Conservation (phyloP, 2,329 filamentous ascomycete species). For the Pleoardoris graminearum region DNA sequence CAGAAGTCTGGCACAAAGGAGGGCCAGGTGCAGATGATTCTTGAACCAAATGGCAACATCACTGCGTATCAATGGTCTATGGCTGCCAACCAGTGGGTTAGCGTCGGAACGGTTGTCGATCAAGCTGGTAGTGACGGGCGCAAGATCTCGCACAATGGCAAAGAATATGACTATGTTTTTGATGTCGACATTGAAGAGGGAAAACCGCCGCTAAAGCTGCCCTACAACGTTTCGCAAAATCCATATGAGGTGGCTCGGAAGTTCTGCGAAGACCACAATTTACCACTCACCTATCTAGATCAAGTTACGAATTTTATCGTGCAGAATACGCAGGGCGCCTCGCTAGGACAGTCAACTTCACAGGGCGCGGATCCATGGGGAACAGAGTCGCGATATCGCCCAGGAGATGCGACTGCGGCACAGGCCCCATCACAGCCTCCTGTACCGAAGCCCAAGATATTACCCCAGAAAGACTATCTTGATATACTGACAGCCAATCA, state of each 20-base stretch:
- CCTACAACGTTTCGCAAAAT: slow-evolving; percentile 90
- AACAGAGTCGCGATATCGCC: slow-evolving; percentile 75
- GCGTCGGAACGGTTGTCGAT: slow-evolving; percentile 93
- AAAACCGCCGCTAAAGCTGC: slow-evolving; percentile 88
- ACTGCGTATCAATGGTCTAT: slow-evolving; percentile 88
- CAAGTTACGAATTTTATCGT: slow-evolving; percentile 92
- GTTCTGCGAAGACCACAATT: slow-evolving; percentile 86
- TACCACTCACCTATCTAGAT: slow-evolving; percentile 85
- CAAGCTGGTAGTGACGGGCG: slow-evolving; percentile 76
- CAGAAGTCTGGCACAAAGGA: slow-evolving; percentile 90
- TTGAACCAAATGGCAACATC: slow-evolving; percentile 76
- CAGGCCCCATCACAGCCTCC: slow-evolving; percentile 39
- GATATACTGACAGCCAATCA: slow-evolving; percentile 74
- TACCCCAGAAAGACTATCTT: slow-evolving; percentile 81
- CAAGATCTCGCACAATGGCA: slow-evolving; percentile 68
- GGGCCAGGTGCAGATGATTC: slow-evolving; percentile 91
- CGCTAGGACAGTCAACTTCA: slow-evolving; percentile 64
- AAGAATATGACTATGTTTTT: slow-evolving; percentile 95
- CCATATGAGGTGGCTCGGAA: slow-evolving; percentile 89
- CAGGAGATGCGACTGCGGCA: slow-evolving; percentile 61
- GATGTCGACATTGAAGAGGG: slow-evolving; percentile 96
- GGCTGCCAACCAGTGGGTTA: slow-evolving; percentile 70
- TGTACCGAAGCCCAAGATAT: slow-evolving; percentile 57
- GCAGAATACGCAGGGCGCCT: slow-evolving; percentile 84
- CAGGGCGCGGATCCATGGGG: slow-evolving; percentile 73